Percentiles rank a stretch among this genome's conserved stretches.
These are phyloP conservation scores for Talinum fruticosum DNA, from an alignment of 148 eudicot species.

Conservation along the genomic window DNA sequence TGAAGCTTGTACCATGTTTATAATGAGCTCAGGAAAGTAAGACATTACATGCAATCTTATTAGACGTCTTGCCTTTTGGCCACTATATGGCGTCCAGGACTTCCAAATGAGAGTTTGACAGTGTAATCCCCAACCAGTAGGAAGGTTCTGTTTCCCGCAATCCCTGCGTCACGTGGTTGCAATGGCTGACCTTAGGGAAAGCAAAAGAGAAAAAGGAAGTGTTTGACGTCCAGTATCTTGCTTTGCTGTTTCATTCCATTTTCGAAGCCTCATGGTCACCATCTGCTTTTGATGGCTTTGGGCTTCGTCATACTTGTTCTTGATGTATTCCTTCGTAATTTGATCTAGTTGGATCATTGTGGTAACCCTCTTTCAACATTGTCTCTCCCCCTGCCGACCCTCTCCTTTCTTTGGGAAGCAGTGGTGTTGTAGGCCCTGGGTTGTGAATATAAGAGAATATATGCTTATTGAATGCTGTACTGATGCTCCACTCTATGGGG, in stretches of 20 bases:
- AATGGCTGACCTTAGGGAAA: neutral
- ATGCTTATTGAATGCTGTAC: neutral
- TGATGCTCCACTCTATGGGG: neutral
- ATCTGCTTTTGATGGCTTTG: neutral
- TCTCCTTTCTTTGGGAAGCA: no score
- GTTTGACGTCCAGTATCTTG: neutral
- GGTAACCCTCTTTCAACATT: no score
- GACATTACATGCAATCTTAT: neutral
- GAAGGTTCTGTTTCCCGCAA: neutral
- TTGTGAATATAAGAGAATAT: neutral
- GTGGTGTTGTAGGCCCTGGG: neutral
- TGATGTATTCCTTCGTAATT: neutral
- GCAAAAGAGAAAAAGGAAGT: neutral
- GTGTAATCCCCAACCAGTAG: neutral
- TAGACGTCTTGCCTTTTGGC: neutral
- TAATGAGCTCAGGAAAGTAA: neutral
- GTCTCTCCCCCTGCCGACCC: no score
- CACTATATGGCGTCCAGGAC: neutral
- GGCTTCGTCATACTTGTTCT: neutral
- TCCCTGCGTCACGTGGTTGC: neutral
- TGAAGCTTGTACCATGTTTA: neutral
- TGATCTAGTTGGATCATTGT: neutral
- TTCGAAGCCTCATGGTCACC: neutral
- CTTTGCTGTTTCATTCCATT: neutral
- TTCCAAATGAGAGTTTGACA: neutral